A percentile compares a stretch with the other conserved stretches of the same genome.
Evolutionary conservation across 352 stramenopile genomes (phyloP).

Genomic region (Phytophthora fragariae): DNA sequence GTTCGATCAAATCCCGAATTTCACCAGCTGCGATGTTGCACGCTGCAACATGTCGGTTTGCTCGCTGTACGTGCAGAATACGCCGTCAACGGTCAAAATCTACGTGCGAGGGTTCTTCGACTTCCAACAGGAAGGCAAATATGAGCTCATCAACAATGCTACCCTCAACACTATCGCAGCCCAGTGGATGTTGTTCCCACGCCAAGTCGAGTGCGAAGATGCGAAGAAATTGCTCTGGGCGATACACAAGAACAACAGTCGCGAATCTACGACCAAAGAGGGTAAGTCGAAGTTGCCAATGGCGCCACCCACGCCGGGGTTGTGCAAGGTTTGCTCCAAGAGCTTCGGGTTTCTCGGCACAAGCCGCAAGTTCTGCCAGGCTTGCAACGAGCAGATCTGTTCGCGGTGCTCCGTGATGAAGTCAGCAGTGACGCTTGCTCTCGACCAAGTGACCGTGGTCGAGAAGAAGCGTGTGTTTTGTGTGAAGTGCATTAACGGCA

Average conservation of each 20-base stretch:
- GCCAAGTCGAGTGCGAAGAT: slow-evolving; percentile 35
- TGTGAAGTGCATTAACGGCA: slow-evolving; percentile 34
- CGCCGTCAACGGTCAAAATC: slow-evolving; percentile 3
- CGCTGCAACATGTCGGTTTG: slow-evolving; percentile 35
- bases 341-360: slow-evolving; percentile 41
- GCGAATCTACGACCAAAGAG: slow-evolving; percentile 18
- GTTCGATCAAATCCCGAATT: slow-evolving; percentile 28
- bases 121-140: slow-evolving; percentile 23
- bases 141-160: slow-evolving; percentile 24
- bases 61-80: slow-evolving; percentile 28
- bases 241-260: slow-evolving; percentile 22
- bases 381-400: slow-evolving; percentile 32
- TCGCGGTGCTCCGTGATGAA: slow-evolving; percentile 33
- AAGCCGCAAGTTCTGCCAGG: slow-evolving; percentile 27
- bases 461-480: slow-evolving; percentile 31
- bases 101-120: slow-evolving; percentile 47
- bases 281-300: slow-evolving; percentile 6
- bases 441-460: slow-evolving; percentile 7
- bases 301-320: slow-evolving; percentile 8
- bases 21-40: slow-evolving; percentile 16
- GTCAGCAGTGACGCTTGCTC: slow-evolving; percentile 14
- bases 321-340: slow-evolving; percentile 41
- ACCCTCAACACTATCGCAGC: slow-evolving; percentile 22
- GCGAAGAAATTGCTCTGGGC: slow-evolving; percentile 41
- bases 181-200: slow-evolving; percentile 27